A percentile compares a stretch with the other conserved stretches of the same genome.
Conservation (phyloP, 2,329 filamentous ascomycete species). For the Fusarium pseudonygamai region DNA sequence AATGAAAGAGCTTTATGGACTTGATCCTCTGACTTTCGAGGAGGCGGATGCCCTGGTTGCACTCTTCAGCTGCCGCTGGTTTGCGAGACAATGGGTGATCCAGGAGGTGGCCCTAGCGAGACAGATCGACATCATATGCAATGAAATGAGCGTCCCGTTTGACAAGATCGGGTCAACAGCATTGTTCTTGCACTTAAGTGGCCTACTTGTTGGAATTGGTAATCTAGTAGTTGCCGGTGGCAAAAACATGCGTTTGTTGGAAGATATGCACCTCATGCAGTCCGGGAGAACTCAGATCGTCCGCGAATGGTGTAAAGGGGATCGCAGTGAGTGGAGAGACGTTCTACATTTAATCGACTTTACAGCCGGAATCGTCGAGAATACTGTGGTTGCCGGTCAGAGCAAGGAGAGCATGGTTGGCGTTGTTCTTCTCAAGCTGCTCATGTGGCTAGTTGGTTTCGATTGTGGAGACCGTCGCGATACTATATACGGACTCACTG, state of each 20-base stretch:
- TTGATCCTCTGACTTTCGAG: neutral
- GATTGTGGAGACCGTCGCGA: neutral
- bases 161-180: neutral
- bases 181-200: neutral
- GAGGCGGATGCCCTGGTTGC: neutral
- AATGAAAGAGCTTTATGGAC: neutral
- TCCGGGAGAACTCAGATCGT: neutral
- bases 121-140: neutral
- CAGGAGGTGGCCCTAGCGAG: neutral
- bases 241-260: neutral
- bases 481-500: neutral
- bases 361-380: neutral
- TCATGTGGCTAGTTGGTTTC: neutral
- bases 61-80: neutral
- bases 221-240: neutral
- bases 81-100: neutral
- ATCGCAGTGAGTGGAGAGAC: neutral
- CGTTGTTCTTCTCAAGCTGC: neutral
- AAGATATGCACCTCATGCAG: neutral
- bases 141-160: neutral
- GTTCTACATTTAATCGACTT: neutral
- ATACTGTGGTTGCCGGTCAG: too few species aligned
- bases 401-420: neutral
- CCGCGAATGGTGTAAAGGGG: neutral
- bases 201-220: neutral